Evolutionary conservation across 306 rosid species (phyloP), one percentile per base, ranked within the genome.

Genomic region (Fragaria iinumae): DNA sequence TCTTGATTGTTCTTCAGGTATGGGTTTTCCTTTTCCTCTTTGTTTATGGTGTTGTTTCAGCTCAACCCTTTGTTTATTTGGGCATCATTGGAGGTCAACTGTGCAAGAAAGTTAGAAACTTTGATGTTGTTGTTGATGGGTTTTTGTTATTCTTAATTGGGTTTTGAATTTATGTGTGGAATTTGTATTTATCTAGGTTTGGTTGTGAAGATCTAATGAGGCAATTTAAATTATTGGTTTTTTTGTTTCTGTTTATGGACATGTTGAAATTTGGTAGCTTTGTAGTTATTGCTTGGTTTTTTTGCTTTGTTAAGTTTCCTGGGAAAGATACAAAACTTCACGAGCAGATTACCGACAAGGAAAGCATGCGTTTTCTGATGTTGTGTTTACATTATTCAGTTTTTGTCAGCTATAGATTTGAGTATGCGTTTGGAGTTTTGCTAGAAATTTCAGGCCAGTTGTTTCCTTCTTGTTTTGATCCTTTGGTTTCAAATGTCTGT

Each of bases 1-100:
- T 18, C 2, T 59, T 59, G 77, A 7, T 57, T 55, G 44, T 81
- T 83, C 17, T 73, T 72, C 76, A 91, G 93, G 92, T 91, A 79
- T 83, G 76, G 11, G 62, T 75, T 82, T 74, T 75, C 48, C 53
- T 8, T 73, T 76, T 69, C 68, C 50, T 32, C 47, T 43, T 47
- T 72, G n/a, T 38, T 10, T 63, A 27, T 5, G 23, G 67, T 43
- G 66, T 48, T 59, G 18, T 16, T 65, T 74, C 53, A 45, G 75
- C 60, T 74, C 38, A 21, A 67, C 48, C 81, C 67, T 27, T 74
- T 29, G 47, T 41, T 50, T 75, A 6, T 76, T 66, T 39, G 8
- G 21, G 50, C 44, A 1, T 17, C 39, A 38, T 39, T 25, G 6
- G 78, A 39, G 78, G 79, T 78, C 56, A 41, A 20, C 66, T 67